Base-by-base conservation (phyloP, 2,329 filamentous ascomycete species). In the Leptographium lundbergii region DNA sequence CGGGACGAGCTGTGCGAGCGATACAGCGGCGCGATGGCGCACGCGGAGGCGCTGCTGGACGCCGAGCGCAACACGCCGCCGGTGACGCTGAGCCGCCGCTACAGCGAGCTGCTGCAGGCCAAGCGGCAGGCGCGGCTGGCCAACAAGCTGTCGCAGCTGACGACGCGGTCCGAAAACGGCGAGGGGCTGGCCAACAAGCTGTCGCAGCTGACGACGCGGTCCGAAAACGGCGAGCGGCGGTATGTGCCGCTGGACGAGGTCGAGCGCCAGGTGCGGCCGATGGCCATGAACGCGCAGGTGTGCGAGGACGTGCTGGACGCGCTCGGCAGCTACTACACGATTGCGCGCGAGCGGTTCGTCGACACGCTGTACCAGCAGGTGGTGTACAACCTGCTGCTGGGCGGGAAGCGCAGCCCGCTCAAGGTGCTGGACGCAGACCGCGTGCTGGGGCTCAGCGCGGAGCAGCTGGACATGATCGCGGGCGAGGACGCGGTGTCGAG, bases 281-380 rank as follows among this genome's bases (percentile, higher is more conserved):
- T 63, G 55, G 52, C 47, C 19, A 67, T 66, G 54, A 57, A 47
- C 1, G 58, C 66, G 19, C 62, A 65, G 14, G 54, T 61, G 1
- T 62, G 61, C 54, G 72, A 79, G 39, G 75, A 83, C 11, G 77
- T 88, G 5, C 81, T 86, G 59, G 79, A 87, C 60, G 78, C 81
- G 1, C 72, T 88, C 0, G 68, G 74, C 32, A 74, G 77, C 1
- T 88, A 85, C 68, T 88, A 88, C 71, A 75, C 80, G 29, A 78
- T 86, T 1, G 75, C 82, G 0, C 74, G 73, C 14, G 80, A 80
- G 65, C 77, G 83, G 0, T 86, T 89, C 60, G 76, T 86, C 1
- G 85, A 89, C 63, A 77, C 74, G 3, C 68, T 89, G 1, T 82
- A 75, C 36, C 76, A 77, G 63, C 76, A 78, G 61, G 81, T 76